A percentile compares a stretch with the other conserved stretches of the same genome.
These are phyloP conservation scores for Paecilomyces sp. DNA, from an alignment of 2,329 filamentous ascomycete genomes.

Conservation along the genomic window DNA sequence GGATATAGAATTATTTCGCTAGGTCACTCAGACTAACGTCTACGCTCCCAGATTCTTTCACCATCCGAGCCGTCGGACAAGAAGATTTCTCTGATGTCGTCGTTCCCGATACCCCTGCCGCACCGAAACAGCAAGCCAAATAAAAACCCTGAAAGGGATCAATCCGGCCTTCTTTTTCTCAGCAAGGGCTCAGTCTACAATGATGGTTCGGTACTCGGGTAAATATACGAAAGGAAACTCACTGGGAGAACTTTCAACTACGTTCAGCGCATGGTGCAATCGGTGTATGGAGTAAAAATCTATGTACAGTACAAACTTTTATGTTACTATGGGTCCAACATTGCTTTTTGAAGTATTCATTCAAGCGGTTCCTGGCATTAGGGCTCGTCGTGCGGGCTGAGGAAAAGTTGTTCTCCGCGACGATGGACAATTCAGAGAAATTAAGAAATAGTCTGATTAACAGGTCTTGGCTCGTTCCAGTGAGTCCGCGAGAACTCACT, in stretches of 20 bases:
- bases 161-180: background rate
- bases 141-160: slow-evolving; percentile 5
- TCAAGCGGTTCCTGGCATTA: background rate
- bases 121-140: slow-evolving; percentile 18
- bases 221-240: background rate
- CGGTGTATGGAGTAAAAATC: background rate
- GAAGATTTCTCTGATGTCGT: slow-evolving; percentile 96
- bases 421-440: too few species aligned
- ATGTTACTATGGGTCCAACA: background rate
- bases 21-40: background rate
- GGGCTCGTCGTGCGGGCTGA: background rate
- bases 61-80: slow-evolving; percentile 80
- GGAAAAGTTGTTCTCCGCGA: too few species aligned
- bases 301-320: background rate
- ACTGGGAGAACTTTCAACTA: background rate
- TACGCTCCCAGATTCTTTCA: slow-evolving; percentile 55
- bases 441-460: too few species aligned
- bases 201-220: background rate
- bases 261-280: background rate
- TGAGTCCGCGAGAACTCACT: background rate
- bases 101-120: slow-evolving; percentile 65
- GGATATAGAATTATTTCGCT: background rate
- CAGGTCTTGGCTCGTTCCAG: background rate
- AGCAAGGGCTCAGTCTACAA: background rate
- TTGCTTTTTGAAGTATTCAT: too few species aligned